phyloP scores from a whole-genome alignment of 495 filamentous ascomycete genomes.

The Parachaetomium inaequale region DNA sequence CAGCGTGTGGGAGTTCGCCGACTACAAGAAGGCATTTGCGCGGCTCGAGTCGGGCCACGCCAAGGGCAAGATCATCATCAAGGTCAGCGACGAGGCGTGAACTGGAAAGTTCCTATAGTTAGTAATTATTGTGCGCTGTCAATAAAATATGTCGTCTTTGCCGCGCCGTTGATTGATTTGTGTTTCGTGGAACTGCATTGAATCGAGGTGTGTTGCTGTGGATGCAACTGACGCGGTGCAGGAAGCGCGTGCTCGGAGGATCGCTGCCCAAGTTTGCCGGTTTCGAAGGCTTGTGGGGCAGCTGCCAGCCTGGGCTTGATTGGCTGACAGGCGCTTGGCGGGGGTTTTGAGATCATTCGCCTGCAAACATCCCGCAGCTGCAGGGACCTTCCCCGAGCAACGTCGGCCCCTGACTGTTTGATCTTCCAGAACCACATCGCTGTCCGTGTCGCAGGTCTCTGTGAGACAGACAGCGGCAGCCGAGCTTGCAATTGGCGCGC shows the following conservation, averaged over 20 bases:
- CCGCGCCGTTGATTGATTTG: conserved; percentile 39
- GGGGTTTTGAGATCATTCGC: conserved; percentile 17
- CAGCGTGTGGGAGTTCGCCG: conserved; percentile 56
- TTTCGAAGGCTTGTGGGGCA: conserved; percentile 25
- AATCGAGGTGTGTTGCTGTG: background rate
- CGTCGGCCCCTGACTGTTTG: conserved; percentile 25
- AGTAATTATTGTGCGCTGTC: background rate
- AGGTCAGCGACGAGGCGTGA: conserved; percentile 29
- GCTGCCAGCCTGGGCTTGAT: background rate
- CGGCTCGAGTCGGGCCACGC: conserved; percentile 58
- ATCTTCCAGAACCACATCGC: conserved; percentile 24
- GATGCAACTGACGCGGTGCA: conserved; percentile 20
- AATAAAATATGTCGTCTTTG: conserved; percentile 34
- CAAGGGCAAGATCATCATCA: conserved; percentile 68
- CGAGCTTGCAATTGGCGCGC: background rate
- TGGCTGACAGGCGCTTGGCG: conserved; percentile 4
- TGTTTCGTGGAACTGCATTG: background rate
- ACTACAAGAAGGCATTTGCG: conserved; percentile 61
- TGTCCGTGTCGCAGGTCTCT: conserved; percentile 18
- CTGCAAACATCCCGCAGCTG: background rate
- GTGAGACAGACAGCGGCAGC: background rate
- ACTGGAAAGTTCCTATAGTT: background rate
- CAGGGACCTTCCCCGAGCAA: conserved; percentile 11
- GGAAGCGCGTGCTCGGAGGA: background rate
- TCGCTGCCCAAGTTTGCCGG: conserved; percentile 10